Evolutionary conservation across 345 rosid species (phyloP), one percentile per base, ranked within the genome.

Genomic region (Eucalyptus erythrocorys): DNA sequence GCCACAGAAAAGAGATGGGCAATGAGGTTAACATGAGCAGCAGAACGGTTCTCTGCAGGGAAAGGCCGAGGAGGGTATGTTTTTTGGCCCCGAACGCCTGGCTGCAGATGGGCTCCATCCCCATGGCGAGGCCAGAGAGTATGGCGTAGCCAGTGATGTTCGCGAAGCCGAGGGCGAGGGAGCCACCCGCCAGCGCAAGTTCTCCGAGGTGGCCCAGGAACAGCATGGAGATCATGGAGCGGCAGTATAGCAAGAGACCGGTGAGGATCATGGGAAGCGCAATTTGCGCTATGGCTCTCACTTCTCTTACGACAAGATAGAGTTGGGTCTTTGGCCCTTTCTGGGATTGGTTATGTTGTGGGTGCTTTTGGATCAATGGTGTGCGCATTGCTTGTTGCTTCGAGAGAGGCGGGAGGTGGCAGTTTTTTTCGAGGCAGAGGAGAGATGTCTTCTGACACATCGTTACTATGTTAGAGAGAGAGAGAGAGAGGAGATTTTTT

Each of bases 91-190:
- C 99, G 48, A 93, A 94, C 45, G 99, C 97, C 90, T 97, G 99
- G 3, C 97, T 95, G 87, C 99, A 97, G 42, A 97, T 94, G 15
- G 99, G 95, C 88, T 97, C 99, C 95, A 96, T 97, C 8, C 99
- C 99, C 94, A 94, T 93, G 89, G 98, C 95, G 7, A 97, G 94
- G 79, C 99, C 99, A 8, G 99, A 96, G 85, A 96, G 96, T 87
- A 97, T 87, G 32, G 99, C 96, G 90, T 97, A 96, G 7, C 99
- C 99, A 8, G 97, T 95, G 66, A 97, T 96, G 92, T 97, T 97
- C 27, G 99, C 99, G 51, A 97, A 97, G 27, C 96, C 98, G 6
- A 95, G 59, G 32, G 99, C 99, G 19, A 97, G 96, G 2, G 99
- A 95, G 37, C 99, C 99, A 11, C 98, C 99, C 3, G 99, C 98